Evolutionary conservation across 164 flowering plant species (phyloP).

Genomic region (Stephania cephalantha): DNA sequence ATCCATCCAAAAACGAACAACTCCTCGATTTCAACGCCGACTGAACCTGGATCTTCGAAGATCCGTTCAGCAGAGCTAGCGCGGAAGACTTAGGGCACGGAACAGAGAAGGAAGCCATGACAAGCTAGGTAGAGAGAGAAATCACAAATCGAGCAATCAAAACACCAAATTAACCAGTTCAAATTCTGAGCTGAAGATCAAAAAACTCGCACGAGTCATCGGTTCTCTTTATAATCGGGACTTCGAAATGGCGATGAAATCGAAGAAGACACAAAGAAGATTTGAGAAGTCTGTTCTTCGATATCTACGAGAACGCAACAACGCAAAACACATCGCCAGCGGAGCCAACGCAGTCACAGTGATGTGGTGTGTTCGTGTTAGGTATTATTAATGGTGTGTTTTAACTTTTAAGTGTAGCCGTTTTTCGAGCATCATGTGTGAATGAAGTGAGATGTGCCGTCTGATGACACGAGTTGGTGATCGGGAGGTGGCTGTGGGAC

Average conservation of each 20-base stretch:
- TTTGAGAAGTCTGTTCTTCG: not conserved
- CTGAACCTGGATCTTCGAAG: conserved; percentile 9
- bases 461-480: not conserved
- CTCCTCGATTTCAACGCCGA: conserved; percentile 2
- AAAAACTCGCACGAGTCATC: no score
- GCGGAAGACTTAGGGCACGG: conserved; percentile 7
- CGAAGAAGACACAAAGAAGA: conserved; percentile 5
- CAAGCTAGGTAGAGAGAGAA: not conserved
- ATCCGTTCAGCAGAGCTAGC: not conserved
- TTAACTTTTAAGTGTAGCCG: not conserved
- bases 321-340: not conserved
- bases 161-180: no score
- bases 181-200: no score
- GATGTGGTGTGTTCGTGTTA: not conserved
- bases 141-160: not conserved
- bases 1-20: conserved; percentile 14
- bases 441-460: not conserved
- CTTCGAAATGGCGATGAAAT: conserved; percentile 9
- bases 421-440: not conserved
- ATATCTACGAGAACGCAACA: not conserved
- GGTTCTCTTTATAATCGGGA: not conserved
- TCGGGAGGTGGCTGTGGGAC: not conserved
- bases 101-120: conserved; percentile 25
- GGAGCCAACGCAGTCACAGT: not conserved
- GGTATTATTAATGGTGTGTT: not conserved